phyloP scores from a whole-genome alignment of 768 basidiomycete species.

The Serpula lacrymans region DNA sequence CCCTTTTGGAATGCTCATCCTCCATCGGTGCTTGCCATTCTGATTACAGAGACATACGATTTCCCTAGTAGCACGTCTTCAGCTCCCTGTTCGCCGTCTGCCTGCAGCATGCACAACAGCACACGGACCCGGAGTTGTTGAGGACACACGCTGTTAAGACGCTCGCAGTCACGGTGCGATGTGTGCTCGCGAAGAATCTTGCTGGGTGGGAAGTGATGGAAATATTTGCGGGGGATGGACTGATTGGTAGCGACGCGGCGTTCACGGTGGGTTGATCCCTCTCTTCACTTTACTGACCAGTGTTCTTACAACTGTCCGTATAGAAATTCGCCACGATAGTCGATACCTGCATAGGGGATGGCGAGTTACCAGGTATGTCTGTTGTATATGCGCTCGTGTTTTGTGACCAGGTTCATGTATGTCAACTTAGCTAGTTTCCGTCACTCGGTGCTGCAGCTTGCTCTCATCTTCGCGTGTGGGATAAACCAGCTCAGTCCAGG shows the following conservation, averaged over 20 bases:
- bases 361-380: constrained; percentile 41
- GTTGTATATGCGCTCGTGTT: not conserved
- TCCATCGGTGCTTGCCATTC: constrained; percentile 4
- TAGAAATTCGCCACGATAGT: constrained; percentile 52
- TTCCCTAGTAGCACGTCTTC: constrained; percentile 47
- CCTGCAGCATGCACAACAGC: constrained; percentile 35
- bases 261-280: constrained; percentile 45
- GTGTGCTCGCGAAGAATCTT: constrained; percentile 52
- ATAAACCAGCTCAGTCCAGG: constrained; percentile 65
- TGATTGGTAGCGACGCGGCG: constrained; percentile 51
- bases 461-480: constrained; percentile 55
- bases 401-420: constrained; percentile 4
- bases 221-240: constrained; percentile 58
- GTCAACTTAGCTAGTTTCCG: constrained; percentile 38
- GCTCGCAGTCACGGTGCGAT: constrained; percentile 42
- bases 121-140: constrained; percentile 31
- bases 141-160: constrained; percentile 48
- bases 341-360: constrained; percentile 43
- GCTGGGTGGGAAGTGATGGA: constrained; percentile 76
- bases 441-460: constrained; percentile 55
- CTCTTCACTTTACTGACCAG: not conserved
- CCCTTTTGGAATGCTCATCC: not conserved
- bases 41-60: constrained; percentile 8
- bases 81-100: constrained; percentile 45
- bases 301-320: not conserved